phyloP scores from a whole-genome alignment of 257 asterid genomes.

The Sherardia arvensis region DNA sequence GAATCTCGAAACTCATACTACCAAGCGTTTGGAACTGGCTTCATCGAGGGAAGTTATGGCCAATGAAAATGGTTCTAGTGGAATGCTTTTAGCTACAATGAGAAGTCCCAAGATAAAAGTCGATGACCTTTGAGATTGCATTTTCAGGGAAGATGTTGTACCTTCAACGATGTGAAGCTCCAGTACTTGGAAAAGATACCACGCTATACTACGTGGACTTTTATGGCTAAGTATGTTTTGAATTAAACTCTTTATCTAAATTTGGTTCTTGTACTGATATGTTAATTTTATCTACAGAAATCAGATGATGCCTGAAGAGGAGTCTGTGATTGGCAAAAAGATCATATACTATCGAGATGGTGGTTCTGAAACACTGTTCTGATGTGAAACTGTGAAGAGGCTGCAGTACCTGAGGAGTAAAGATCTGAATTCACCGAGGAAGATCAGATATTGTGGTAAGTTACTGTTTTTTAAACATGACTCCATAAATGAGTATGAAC shows the following conservation, averaged over 20 bases:
- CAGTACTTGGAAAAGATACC: conserved; percentile 63
- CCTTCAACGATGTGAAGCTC: conserved; percentile 51
- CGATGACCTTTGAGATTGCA: conserved; percentile 42
- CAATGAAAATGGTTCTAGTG: conserved; percentile 27
- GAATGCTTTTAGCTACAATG: conserved; percentile 55
- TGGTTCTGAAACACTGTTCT: conserved; percentile 85
- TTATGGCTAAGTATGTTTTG: conserved; percentile 56
- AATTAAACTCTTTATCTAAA: neutral
- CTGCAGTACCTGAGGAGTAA: conserved; percentile 42
- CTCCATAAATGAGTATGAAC: no score
- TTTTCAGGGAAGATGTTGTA: conserved; percentile 49
- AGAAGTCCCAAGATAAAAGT: conserved; percentile 51
- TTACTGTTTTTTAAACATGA: neutral
- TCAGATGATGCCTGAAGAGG: conserved; percentile 97
- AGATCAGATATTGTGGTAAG: conserved; percentile 66
- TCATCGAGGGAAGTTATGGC: conserved; percentile 41
- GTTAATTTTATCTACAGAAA: conserved; percentile 43
- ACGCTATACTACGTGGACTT: conserved; percentile 90
- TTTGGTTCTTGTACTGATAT: no score
- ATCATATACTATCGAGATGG: conserved; percentile 84
- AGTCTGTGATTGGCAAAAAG: conserved; percentile 82
- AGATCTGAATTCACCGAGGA: conserved; percentile 79
- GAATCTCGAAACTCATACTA: conserved; percentile 37
- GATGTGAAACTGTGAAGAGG: conserved; percentile 97
- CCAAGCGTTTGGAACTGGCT: conserved; percentile 39